A percentile compares a stretch with the other conserved stretches of the same genome.
Evolutionary conservation across 305 asterid genomes (phyloP).

Genomic region (Fraxinus albicans): DNA sequence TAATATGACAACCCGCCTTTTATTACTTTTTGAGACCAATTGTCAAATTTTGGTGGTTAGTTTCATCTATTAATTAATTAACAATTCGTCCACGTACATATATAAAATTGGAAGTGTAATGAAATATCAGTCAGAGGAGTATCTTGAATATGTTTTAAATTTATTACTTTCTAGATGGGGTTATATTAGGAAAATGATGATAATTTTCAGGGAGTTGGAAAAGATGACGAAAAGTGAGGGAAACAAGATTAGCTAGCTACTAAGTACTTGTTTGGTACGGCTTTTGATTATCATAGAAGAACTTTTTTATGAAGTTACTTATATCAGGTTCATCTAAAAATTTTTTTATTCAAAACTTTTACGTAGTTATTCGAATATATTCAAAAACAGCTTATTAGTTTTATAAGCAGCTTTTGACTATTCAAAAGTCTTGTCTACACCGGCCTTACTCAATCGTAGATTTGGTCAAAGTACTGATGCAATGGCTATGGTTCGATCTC

Average conservation of each 20-base stretch:
- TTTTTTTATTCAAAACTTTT: no score
- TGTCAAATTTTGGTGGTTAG: neutral
- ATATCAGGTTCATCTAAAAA: no score
- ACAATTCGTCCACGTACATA: neutral
- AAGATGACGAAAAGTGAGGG: slow-evolving; percentile 13
- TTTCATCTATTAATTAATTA: neutral
- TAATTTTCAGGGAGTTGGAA: neutral
- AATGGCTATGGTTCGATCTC: neutral
- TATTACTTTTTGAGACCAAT: slow-evolving; percentile 33
- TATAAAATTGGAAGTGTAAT: neutral
- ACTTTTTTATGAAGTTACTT: no score
- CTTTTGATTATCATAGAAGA: neutral
- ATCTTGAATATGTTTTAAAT: slow-evolving; percentile 35
- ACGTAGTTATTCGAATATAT: no score
- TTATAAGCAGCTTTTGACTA: no score
- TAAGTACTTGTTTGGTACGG: neutral
- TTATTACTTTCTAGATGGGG: neutral
- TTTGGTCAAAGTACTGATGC: neutral
- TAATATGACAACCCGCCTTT: slow-evolving; percentile 39
- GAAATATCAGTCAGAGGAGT: slow-evolving; percentile 9
- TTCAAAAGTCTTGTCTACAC: no score
- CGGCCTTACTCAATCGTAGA: neutral
- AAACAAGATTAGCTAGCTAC: slow-evolving; percentile 22
- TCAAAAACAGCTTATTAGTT: no score
- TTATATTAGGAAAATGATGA: neutral